These are phyloP conservation scores for Micractinium sp. DNA, from an alignment of 139 green algal species.

Conservation along the genomic window DNA sequence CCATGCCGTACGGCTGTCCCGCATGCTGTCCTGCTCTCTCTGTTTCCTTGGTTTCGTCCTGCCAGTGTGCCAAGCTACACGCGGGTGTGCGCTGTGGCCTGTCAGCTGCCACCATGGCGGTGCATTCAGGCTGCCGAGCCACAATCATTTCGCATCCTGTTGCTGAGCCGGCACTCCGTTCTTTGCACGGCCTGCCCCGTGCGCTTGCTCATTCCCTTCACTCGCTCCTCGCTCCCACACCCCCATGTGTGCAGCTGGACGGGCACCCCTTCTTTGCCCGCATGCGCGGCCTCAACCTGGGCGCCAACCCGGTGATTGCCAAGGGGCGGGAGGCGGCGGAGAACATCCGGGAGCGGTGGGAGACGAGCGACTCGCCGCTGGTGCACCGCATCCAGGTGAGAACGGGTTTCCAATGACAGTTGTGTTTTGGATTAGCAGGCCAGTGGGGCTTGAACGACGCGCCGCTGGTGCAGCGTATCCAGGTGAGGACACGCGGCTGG, in stretches of 20 bases:
- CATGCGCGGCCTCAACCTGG: conserved; percentile 38
- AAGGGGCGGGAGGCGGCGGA: conserved; percentile 82
- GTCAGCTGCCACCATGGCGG: neutral
- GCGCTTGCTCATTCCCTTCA: neutral
- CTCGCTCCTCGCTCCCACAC: neutral
- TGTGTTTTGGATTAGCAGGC: neutral
- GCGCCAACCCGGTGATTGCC: conserved; percentile 37
- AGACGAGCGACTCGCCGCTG: conserved; percentile 90
- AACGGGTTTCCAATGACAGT: too few species aligned
- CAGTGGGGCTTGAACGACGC: neutral
- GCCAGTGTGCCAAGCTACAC: neutral
- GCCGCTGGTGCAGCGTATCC: neutral
- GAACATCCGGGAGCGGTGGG: conserved; percentile 88
- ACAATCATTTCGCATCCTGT: neutral
- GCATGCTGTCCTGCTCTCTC: too few species aligned
- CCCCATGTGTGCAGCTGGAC: conserved; percentile 43
- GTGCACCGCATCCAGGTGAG: conserved; percentile 91
- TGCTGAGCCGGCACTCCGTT: neutral
- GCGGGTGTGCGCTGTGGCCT: neutral
- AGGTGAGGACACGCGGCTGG: neutral
- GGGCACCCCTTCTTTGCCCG: conserved; percentile 60
- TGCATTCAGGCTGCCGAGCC: too few species aligned
- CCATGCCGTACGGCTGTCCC: neutral
- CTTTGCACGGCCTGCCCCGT: too few species aligned
- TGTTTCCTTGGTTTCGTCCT: too few species aligned